Base-by-base conservation (phyloP, 2,329 filamentous ascomycete species). In the Corinectria fuckeliana region DNA sequence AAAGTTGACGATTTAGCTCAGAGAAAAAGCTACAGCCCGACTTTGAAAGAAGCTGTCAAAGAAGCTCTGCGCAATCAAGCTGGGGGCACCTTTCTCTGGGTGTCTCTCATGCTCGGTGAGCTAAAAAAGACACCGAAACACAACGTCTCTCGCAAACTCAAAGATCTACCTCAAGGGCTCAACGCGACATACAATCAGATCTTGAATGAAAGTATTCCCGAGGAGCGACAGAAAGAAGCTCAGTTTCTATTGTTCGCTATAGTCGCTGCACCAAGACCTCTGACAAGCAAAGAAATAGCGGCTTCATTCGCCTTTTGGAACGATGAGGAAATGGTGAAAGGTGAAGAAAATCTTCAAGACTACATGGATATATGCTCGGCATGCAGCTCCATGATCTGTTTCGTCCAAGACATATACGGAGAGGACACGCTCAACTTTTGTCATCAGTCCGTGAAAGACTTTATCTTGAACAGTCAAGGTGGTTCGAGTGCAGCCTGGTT, bases 51-150 rank as follows among this genome's bases (percentile, higher is more conserved):
- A 18, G 18, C 20, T 6, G 16, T 49, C 5, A 49, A 49, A 16
- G 8, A 23, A 4, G 16, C 45, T 21, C 11, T 49, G 11, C n/a
- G 13, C 4, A 20, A 4, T n/a, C 16, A 49, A 21, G 45, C 45
- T 9, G 28, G 45, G 14, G 45, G 45, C 13, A 49, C 26, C 30
- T 49, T 49, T 16, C 45, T 49, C 14, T 49, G 28, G 45, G 45
- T 49, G 5, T 49, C 26, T 23, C 20, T 49, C 2, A 49, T 49
- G 45, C 16, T 49, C 16, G 13, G 16, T 4, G 41, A 44, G 14
- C 23, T 44, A 23, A 21, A 44, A n/a, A 14, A 5, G 5, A 16
- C 14, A 2, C 21, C 4, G 4, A 21, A 16, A 10, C 11, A 26
- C n/a, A 23, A 44, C 3, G 23, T 44, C 14, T n/a, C 21, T n/a